Conservation (phyloP, 1,139 yeast genomes). For the Pneumocystis murina region DNA sequence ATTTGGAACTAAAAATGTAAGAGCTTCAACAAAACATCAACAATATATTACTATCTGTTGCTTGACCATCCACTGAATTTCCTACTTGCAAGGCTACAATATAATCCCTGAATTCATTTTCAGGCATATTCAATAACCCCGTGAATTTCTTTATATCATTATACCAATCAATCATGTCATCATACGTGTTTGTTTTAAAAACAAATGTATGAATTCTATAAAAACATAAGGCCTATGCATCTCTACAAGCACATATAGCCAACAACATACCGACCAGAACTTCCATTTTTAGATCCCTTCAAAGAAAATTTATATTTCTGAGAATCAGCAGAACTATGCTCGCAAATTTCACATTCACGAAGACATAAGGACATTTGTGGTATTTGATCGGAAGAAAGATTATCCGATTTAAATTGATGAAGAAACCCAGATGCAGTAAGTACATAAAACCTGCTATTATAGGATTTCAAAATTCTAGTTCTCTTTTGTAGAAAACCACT, state of each 20-base stretch:
- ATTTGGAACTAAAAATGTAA: background rate
- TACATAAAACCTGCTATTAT: constrained; percentile 81
- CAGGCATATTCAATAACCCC: background rate
- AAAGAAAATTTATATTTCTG: constrained; percentile 69
- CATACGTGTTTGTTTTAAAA: constrained; percentile 69
- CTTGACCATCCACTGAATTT: background rate
- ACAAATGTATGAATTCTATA: constrained; percentile 79
- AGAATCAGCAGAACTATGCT: constrained; percentile 32
- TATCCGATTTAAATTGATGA: constrained; percentile 79
- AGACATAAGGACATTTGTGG: constrained; percentile 80
- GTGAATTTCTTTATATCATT: constrained; percentile 25
- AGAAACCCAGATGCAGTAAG: constrained; percentile 63
- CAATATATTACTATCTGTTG: background rate
- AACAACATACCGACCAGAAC: constrained; percentile 23
- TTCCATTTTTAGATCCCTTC: constrained; percentile 51
- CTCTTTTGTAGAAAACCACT: constrained; percentile 78
- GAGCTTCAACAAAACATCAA: background rate
- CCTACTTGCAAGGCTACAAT: background rate
- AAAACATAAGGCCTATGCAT: constrained; percentile 25
- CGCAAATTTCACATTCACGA: constrained; percentile 67
- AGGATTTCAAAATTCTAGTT: constrained; percentile 78
- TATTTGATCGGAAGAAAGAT: constrained; percentile 65
- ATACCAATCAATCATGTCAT: constrained; percentile 72
- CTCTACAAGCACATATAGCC: background rate
- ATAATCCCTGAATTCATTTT: background rate